Evolutionary conservation across 495 filamentous ascomycete species (phyloP), one percentile per base, ranked within the genome.

Genomic region (Podospora sp.): DNA sequence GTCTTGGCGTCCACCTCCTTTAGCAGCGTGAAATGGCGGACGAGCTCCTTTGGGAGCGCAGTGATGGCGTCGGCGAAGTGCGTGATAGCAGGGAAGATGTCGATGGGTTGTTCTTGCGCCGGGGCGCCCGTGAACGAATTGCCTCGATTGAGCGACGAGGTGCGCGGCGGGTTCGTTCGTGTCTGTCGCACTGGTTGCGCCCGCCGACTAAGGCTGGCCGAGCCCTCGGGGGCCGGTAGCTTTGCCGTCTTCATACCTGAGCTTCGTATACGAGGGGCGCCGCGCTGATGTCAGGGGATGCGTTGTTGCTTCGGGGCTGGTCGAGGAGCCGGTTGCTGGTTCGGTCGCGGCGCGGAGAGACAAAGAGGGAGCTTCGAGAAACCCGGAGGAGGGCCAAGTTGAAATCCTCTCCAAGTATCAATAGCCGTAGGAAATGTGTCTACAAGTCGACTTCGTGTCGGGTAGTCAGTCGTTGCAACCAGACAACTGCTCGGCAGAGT

Each of bases 1-100:
- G 92, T 87, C 79, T 99, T 99, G 59, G 95, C 94, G 81, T 99
- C 96, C 35, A 97, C 95, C 77, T 99, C 95, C 71, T 97, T 97
- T 60, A 99, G 81, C 53, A 97, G 85, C 6, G 93, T 95, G 73
- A 96, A 97, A 76, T 99, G 94, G 67, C 92, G 86, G 64, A 96
- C 91, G 62, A 97, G 92, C 74, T 99, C 95, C 75, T 92, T 91
- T 8, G 95, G 95, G 6, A 99, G 88, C 25, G 96, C 94, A 21
- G 91, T 90, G 71, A 97, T 91, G 56, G 93, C 88, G 77, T 98
- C 93, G 64, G 94, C 90, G 78, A 98, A 99, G 80, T 94, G 91
- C 27, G 92, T 93, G 67, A 97, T 90, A 25, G 93, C 96, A 61
- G 95, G 96, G 71, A 94, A 96, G 81, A 99, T 84, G 69, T 89